These are phyloP conservation scores for Tetrastigma voinierianum DNA, from an alignment of 164 flowering plant genomes.

Conservation along the genomic window DNA sequence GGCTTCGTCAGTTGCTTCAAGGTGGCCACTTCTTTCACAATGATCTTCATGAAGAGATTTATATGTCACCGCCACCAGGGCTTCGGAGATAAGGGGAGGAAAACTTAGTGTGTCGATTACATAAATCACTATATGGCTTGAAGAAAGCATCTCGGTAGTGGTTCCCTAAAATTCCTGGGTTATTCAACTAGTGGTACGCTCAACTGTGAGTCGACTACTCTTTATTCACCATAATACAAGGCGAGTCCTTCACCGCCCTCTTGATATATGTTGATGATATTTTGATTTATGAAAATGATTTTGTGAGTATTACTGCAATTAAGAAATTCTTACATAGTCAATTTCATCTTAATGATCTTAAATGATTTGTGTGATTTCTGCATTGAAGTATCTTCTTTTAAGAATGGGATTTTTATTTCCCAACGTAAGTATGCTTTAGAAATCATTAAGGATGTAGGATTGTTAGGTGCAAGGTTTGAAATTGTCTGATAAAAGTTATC, in stretches of 20 bases:
- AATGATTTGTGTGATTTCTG: not conserved
- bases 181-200: not conserved
- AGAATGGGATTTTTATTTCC: constrained; percentile 3
- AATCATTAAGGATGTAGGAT: constrained; percentile 1
- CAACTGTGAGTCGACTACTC: not conserved
- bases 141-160: not conserved
- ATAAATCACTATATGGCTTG: not conserved
- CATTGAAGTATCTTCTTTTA: not conserved
- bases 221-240: not conserved
- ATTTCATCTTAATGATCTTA: constrained; percentile 1
- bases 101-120: not conserved
- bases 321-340: constrained; percentile 1
- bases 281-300: not conserved
- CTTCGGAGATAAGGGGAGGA: not conserved
- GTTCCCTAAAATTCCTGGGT: not conserved
- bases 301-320: constrained; percentile 1
- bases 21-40: too few species aligned
- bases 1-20: too few species aligned
- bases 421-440: constrained; percentile 4
- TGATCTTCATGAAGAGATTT: too few species aligned
- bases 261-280: too few species aligned
- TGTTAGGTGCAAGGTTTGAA: constrained; percentile 6
- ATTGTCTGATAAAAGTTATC: constrained; percentile 1
- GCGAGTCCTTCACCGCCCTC: too few species aligned
- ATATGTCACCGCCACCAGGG: too few species aligned